Percentiles rank a stretch among this genome's conserved stretches.
Evolutionary conservation across 305 asterid genomes (phyloP).

Genomic region (Fraxinus baroniana): DNA sequence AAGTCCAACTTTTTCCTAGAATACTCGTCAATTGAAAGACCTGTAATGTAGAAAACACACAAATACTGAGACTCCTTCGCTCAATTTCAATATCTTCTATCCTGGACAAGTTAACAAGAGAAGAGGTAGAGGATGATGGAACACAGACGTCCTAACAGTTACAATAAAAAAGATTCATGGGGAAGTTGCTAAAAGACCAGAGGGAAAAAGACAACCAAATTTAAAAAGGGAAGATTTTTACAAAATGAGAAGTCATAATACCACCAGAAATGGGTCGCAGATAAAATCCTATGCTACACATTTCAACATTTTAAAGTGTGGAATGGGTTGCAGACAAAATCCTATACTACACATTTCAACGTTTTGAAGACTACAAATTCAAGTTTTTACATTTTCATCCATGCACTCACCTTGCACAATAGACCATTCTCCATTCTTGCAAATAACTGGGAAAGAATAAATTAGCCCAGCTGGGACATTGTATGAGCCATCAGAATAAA

Average conservation of each 20-base stretch:
- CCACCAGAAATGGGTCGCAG: neutral
- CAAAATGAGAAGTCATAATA: neutral
- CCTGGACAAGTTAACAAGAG: neutral
- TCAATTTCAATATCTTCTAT: neutral
- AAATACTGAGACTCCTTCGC: neutral
- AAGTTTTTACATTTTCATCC: neutral
- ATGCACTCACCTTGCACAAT: slow-evolving; percentile 77
- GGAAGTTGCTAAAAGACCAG: neutral
- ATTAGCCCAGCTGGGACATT: slow-evolving; percentile 85
- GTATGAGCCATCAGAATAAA: slow-evolving; percentile 94
- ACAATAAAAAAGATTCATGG: neutral
- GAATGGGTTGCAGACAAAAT: no score
- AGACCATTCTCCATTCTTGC: slow-evolving; percentile 92
- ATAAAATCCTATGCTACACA: neutral
- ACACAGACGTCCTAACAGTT: neutral
- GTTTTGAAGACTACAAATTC: neutral
- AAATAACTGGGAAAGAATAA: slow-evolving; percentile 84
- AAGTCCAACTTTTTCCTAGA: slow-evolving; percentile 75
- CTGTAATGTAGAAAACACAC: slow-evolving; percentile 29
- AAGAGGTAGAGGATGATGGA: neutral
- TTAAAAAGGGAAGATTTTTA: neutral
- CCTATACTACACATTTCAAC: neutral
- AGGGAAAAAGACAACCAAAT: neutral
- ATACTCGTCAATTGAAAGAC: slow-evolving; percentile 66
- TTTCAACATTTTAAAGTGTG: neutral